phyloP scores from a whole-genome alignment of 2,329 filamentous ascomycete species.

The Verticillium longisporum region DNA sequence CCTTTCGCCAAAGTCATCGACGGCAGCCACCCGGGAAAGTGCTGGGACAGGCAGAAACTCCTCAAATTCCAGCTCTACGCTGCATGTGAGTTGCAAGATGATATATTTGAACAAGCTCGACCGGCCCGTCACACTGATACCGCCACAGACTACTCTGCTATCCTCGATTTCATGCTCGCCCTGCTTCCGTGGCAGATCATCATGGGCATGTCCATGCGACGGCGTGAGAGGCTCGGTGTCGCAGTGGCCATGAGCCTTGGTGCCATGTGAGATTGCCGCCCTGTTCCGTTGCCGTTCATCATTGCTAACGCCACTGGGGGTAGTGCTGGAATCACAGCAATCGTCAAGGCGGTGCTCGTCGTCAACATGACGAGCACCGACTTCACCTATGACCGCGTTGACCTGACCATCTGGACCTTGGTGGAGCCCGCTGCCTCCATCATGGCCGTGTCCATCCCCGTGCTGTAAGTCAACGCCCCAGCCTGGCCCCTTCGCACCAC shows the following conservation, averaged over 20 bases:
- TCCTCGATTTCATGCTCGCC: conserved; percentile 24
- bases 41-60: conserved; percentile 20
- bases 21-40: conserved; percentile 16
- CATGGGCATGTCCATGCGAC: conserved; percentile 22
- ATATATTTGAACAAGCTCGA: no score
- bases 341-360: conserved; percentile 25
- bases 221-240: conserved; percentile 24
- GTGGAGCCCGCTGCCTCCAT: conserved; percentile 26
- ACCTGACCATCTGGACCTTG: conserved; percentile 27
- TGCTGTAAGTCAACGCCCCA: conserved; percentile 18
- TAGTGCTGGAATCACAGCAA: conserved; percentile 23
- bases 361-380: conserved; percentile 23
- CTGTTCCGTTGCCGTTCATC: no score
- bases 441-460: conserved; percentile 26
- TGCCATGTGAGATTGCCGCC: conserved; percentile 17
- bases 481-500: neutral
- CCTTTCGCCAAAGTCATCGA: conserved; percentile 20
- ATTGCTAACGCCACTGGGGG: no score
- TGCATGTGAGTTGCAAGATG: conserved; percentile 16
- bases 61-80: conserved; percentile 22
- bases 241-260: conserved; percentile 28
- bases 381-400: conserved; percentile 24
- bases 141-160: conserved; percentile 22
- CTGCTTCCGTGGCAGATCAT: conserved; percentile 25
- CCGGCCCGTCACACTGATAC: no score